These are phyloP conservation scores for Nitzschia sp. DNA, from an alignment of 108 stramenopile species.

Conservation along the genomic window DNA sequence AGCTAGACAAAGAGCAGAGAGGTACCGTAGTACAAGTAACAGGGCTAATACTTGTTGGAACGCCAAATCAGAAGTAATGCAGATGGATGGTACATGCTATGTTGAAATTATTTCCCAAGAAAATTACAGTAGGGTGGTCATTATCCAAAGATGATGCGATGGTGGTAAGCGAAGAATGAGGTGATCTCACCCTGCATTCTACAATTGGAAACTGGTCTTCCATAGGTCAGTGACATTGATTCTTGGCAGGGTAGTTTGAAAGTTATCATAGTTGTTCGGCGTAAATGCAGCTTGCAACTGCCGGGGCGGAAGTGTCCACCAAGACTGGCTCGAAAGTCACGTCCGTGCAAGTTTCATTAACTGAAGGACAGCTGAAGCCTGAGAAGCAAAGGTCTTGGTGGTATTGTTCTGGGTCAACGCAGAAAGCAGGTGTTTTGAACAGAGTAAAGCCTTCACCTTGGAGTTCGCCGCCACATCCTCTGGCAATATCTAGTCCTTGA, in stretches of 20 bases:
- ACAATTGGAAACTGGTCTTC: background rate
- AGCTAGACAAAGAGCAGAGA: no score
- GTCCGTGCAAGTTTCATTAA: background rate
- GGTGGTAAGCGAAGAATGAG: background rate
- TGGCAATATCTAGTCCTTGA: background rate
- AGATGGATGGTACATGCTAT: no score
- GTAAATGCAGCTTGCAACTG: constrained; percentile 3
- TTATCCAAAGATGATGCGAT: background rate
- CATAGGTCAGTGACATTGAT: background rate
- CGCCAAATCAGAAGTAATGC: no score
- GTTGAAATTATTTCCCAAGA: no score
- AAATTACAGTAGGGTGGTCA: no score
- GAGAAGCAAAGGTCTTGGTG: background rate
- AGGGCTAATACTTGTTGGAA: no score
- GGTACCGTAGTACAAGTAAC: no score
- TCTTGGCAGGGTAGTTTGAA: background rate
- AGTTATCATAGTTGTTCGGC: constrained; percentile 4
- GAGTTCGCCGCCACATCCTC: constrained; percentile 13
- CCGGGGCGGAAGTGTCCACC: background rate
- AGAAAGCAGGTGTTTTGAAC: constrained; percentile 2
- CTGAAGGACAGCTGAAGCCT: background rate
- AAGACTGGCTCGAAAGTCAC: background rate
- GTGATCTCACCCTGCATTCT: background rate
- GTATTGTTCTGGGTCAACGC: constrained; percentile 1
- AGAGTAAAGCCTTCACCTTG: background rate